A percentile compares a stretch with the other conserved stretches of the same genome.
Conservation (phyloP, 179 eudicot species). For the Patellifolia procumbens region DNA sequence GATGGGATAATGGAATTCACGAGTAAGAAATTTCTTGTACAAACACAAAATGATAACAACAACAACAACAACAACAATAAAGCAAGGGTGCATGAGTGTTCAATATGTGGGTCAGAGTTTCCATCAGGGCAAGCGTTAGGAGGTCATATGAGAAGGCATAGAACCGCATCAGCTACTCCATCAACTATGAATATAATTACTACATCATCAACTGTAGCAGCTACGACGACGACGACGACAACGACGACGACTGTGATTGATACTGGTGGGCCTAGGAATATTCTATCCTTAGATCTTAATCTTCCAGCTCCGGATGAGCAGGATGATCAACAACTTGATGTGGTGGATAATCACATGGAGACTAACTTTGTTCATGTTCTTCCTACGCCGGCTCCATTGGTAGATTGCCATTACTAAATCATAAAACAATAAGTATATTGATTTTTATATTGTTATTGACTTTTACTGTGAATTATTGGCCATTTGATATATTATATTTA, state of each 20-base stretch:
- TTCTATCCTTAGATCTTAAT: conserved; percentile 46
- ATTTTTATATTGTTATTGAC: conserved; percentile 14
- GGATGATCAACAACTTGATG: conserved; percentile 10
- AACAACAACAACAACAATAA: conserved; percentile 1
- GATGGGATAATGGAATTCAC: neutral
- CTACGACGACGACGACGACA: neutral
- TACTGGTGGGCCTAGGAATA: conserved; percentile 23
- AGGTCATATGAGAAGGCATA: conserved; percentile 79
- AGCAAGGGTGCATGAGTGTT: conserved; percentile 61
- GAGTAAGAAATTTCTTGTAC: neutral
- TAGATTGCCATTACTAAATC: conserved; percentile 42
- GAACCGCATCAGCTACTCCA: conserved; percentile 16
- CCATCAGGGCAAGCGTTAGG: conserved; percentile 80
- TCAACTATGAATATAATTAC: neutral
- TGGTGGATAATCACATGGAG: conserved; percentile 19
- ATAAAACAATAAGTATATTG: neutral
- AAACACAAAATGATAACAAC: neutral
- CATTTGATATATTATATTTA: conserved; percentile 8
- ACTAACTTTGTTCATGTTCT: conserved; percentile 39
- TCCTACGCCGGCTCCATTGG: conserved; percentile 38
- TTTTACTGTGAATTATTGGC: conserved; percentile 26
- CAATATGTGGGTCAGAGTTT: conserved; percentile 75
- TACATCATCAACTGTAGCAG: neutral
- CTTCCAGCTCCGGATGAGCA: conserved; percentile 44
- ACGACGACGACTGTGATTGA: conserved; percentile 8